phyloP scores from a whole-genome alignment of 75 land plant genomes.

The Cupressus sempervirens region DNA sequence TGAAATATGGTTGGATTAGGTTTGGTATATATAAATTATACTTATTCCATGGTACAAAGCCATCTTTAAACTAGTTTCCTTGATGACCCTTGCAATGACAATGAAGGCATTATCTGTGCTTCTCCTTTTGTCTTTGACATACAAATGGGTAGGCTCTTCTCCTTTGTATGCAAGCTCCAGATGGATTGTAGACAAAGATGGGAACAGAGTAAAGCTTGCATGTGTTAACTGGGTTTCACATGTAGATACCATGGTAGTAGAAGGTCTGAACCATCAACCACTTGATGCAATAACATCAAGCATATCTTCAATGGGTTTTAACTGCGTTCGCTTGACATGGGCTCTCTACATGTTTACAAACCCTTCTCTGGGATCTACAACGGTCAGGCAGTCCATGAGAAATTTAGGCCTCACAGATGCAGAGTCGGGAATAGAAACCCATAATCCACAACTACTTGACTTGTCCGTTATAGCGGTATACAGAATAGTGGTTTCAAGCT shows the following conservation, averaged over 20 bases:
- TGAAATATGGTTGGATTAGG: too few species aligned
- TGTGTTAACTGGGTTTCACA: constrained; percentile 85
- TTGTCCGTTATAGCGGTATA: constrained; percentile 17
- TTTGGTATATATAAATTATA: too few species aligned
- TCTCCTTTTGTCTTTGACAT: neutral
- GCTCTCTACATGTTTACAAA: constrained; percentile 45
- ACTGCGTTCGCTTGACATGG: constrained; percentile 84
- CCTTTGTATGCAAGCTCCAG: constrained; percentile 54
- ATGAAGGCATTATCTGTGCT: neutral
- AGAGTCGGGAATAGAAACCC: constrained; percentile 25
- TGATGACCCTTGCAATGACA: neutral
- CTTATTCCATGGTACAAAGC: neutral
- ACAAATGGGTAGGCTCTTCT: neutral
- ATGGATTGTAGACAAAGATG: constrained; percentile 76
- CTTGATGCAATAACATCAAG: constrained; percentile 43
- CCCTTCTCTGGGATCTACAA: constrained; percentile 30
- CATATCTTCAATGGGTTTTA: constrained; percentile 62
- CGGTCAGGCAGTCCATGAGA: constrained; percentile 47
- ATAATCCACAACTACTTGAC: constrained; percentile 22
- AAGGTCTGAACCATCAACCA: constrained; percentile 72
- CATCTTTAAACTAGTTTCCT: neutral
- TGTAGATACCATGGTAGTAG: constrained; percentile 61
- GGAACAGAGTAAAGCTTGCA: constrained; percentile 79
- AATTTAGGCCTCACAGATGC: constrained; percentile 31
- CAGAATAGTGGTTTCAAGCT: constrained; percentile 38